These are phyloP conservation scores for Camellia lanceoleosa DNA, from an alignment of 148 eudicot genomes.

Conservation along the genomic window DNA sequence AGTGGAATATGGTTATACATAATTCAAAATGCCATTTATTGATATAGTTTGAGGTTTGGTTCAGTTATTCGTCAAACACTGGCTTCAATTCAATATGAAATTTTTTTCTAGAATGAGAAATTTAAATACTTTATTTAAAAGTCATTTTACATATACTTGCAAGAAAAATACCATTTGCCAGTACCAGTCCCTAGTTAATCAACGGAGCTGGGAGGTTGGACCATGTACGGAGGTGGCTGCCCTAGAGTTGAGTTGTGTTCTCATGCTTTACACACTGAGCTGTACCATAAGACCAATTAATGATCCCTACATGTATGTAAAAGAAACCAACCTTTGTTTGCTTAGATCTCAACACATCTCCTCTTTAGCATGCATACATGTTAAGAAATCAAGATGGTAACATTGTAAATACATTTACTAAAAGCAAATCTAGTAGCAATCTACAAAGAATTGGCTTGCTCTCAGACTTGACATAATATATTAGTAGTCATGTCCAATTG, in stretches of 20 bases:
- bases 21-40: background rate
- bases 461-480: too few relatives aligned
- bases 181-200: background rate
- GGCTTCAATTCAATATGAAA: background rate
- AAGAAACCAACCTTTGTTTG: background rate
- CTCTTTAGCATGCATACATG: background rate
- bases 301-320: background rate
- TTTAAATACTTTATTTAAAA: background rate
- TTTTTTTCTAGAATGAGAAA: background rate
- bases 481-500: background rate
- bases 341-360: background rate
- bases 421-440: background rate
- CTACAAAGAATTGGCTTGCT: too few relatives aligned
- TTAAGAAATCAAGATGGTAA: background rate
- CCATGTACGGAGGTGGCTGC: background rate
- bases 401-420: background rate
- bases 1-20: background rate
- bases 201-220: conserved; percentile 2
- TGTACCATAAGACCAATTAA: background rate
- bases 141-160: background rate
- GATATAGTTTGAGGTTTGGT: background rate
- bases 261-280: background rate
- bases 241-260: background rate
- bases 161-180: background rate
- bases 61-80: background rate